Evolutionary conservation across 192 early-diverging fungal genomes (phyloP), one percentile per base, ranked within the genome.

Genomic region (Allomyces macrogynus): DNA sequence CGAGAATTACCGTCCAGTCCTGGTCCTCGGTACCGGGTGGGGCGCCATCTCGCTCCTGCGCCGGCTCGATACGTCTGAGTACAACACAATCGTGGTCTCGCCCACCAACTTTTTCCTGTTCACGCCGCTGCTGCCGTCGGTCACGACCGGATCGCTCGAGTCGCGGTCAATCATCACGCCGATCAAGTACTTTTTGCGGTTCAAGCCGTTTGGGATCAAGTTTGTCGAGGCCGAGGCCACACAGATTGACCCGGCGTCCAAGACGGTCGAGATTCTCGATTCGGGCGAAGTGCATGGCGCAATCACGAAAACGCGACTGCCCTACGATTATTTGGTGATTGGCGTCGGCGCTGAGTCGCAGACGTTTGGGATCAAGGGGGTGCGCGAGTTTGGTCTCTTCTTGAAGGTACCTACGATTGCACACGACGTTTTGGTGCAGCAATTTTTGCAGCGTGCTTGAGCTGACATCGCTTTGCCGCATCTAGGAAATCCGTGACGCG

Each of bases 141-240:
- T 81, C 68, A 92, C 91, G 1, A 87, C 89, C n/a, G 91, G 91
- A 66, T 92, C 90, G 0, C 79, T 95, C 60, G 90, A 92, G 66
- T 76, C 89, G 60, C 79, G 90, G 24, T 87, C 84, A 27, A 87
- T 95, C 73, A 87, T 92, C 77, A 83, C 88, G 73, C 89, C 90
- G 10, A 80, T 92, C 62, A 87, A 90, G 22, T 89, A 83, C 77
- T 76, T 96, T 63, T 89, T 86, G 63, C 82, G 90, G 23, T 86
- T 88, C 78, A 96, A 96, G 79, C 76, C 74, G 57, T 81, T 89
- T 49, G 84, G 84, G 67, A 83, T 92, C 71, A 81, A 78, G 74
- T 90, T 94, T 67, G 84, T 88, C 66, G 93, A 96, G 73, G 91
- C 87, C 67, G 88, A 85, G 66, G 92, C 90, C 80, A 91, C 81